These are phyloP conservation scores for Amaranthus tricolor DNA, from an alignment of 179 eudicot species.

Conservation along the genomic window DNA sequence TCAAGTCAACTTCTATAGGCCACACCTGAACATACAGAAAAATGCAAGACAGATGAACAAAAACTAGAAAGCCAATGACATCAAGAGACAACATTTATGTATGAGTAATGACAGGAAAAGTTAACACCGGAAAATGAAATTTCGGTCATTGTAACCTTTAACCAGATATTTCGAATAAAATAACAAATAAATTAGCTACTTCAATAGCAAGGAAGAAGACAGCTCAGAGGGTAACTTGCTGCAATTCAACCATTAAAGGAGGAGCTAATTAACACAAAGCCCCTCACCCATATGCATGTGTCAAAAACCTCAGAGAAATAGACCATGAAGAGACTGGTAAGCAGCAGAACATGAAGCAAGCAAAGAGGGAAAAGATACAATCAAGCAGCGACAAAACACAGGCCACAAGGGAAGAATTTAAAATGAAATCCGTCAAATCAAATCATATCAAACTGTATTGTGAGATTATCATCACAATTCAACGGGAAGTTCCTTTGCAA, in stretches of 20 bases:
- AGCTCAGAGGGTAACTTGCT: neutral
- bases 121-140: neutral
- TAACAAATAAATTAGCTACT: neutral
- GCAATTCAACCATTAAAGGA: neutral
- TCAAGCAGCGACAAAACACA: neutral
- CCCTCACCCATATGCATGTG: neutral
- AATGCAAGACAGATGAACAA: neutral
- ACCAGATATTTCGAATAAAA: neutral
- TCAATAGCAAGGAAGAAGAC: neutral
- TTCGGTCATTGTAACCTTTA: neutral
- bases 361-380: neutral
- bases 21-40: constrained; percentile 56
- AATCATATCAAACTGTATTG: neutral
- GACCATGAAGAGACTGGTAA: neutral
- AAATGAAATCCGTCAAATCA: neutral
- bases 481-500: neutral
- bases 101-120: neutral
- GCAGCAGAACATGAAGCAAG: neutral
- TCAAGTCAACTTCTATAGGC: constrained; percentile 83
- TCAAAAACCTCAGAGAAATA: neutral
- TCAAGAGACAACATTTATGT: neutral
- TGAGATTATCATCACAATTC: neutral
- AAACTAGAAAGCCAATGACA: neutral
- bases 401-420: neutral
- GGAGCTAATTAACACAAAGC: neutral